Conservation (phyloP, 768 basidiomycete genomes). For the Kwoniella pini region DNA sequence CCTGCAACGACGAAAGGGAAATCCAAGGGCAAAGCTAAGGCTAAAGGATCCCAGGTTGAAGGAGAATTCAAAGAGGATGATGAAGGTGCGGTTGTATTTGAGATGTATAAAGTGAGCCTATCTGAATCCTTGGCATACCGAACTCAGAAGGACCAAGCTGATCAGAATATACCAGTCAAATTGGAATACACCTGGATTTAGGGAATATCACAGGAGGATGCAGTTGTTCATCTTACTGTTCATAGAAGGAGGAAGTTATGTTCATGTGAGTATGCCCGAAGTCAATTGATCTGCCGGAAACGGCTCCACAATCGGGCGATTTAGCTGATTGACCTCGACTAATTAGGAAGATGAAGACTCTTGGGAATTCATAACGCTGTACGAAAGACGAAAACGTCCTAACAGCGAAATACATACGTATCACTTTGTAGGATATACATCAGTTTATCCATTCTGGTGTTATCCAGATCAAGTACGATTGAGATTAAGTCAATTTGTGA, state of each 20-base stretch:
- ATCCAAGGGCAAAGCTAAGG: slow-evolving; percentile 61
- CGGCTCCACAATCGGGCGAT: too few relatives aligned
- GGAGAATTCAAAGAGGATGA: slow-evolving; percentile 58
- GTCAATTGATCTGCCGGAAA: too few relatives aligned
- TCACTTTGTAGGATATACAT: slow-evolving; percentile 93
- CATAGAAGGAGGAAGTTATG: slow-evolving; percentile 93
- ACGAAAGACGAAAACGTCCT: slow-evolving; percentile 72
- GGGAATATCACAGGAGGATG: slow-evolving; percentile 86
- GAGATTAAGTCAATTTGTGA: slow-evolving; percentile 91
- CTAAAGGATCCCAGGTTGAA: slow-evolving; percentile 37
- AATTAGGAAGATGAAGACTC: slow-evolving; percentile 81
- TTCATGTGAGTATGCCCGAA: slow-evolving; percentile 60
- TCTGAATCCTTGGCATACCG: too few relatives aligned
- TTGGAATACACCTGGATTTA: slow-evolving; percentile 82
- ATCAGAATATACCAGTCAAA: slow-evolving; percentile 65
- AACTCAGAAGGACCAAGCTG: too few relatives aligned
- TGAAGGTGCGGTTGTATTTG: slow-evolving; percentile 71
- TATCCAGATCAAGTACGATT: slow-evolving; percentile 88
- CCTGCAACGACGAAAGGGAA: slow-evolving; percentile 54
- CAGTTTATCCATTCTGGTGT: slow-evolving; percentile 91
- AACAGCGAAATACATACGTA: slow-evolving; percentile 61
- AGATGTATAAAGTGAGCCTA: slow-evolving; percentile 80
- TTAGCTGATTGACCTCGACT: too few relatives aligned
- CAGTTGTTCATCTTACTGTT: slow-evolving; percentile 92
- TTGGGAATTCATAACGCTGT: slow-evolving; percentile 93